Percentiles rank a stretch among this genome's conserved stretches.
Evolutionary conservation across 371 early-diverging fungal species (phyloP).

Genomic region (Chytridium lagenaria): DNA sequence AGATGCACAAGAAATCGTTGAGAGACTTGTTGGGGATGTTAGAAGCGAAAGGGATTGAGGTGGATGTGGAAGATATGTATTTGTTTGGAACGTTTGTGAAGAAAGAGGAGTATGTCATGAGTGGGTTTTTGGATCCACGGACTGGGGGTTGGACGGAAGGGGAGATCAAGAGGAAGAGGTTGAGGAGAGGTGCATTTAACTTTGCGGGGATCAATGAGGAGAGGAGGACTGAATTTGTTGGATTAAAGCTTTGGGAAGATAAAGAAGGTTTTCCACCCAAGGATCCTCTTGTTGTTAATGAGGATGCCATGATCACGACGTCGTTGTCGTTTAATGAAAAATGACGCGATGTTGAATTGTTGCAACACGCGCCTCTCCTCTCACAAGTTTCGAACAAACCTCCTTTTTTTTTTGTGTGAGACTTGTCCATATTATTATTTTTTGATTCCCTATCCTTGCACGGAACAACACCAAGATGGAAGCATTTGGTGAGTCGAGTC

Average conservation of each 20-base stretch:
- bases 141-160: constrained; percentile 26
- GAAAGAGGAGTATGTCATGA: constrained; percentile 42
- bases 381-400: too few relatives aligned
- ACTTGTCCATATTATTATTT: too few relatives aligned
- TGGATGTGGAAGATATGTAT: constrained; percentile 21
- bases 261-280: constrained; percentile 38
- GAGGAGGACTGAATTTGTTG: constrained; percentile 37
- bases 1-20: constrained; percentile 42
- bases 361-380: too few relatives aligned
- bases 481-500: too few relatives aligned
- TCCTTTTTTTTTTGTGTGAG: too few relatives aligned
- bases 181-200: constrained; percentile 49
- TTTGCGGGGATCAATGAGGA: constrained; percentile 52
- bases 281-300: constrained; percentile 35
- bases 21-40: constrained; percentile 42
- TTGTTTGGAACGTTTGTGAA: constrained; percentile 58
- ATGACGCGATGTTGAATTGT: too few relatives aligned
- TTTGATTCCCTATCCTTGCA: too few relatives aligned
- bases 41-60: constrained; percentile 2
- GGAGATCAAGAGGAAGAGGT: constrained; percentile 30
- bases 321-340: too few relatives aligned
- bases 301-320: too few relatives aligned
- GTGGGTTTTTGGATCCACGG: constrained; percentile 35
- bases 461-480: too few relatives aligned
- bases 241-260: constrained; percentile 42